These are phyloP conservation scores for Quercus lobata DNA, from an alignment of 331 rosid genomes.

Conservation along the genomic window DNA sequence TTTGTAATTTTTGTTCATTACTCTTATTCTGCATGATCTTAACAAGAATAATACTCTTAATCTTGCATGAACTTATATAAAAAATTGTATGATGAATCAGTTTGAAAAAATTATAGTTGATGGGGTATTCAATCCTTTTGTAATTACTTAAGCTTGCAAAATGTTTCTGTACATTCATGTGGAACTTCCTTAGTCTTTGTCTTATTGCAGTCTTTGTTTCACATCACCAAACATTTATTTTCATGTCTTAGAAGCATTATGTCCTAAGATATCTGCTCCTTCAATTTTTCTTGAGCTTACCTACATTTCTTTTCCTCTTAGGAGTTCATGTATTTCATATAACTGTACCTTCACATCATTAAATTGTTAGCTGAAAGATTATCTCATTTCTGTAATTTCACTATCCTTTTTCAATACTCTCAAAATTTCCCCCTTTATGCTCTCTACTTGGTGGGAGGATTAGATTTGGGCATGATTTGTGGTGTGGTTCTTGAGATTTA, in stretches of 20 bases:
- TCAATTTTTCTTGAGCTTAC: not conserved
- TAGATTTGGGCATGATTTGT: too few species aligned
- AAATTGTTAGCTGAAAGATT: too few species aligned
- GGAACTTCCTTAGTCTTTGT: not conserved
- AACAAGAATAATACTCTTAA: not conserved
- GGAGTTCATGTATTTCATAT: not conserved
- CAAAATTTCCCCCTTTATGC: not conserved
- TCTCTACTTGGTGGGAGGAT: not conserved
- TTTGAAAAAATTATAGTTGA: too few species aligned
- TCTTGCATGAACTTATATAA: not conserved
- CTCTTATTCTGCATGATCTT: not conserved
- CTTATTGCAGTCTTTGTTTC: not conserved
- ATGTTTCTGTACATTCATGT: not conserved
- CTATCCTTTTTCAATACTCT: not conserved
- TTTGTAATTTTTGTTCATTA: too few species aligned
- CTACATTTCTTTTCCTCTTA: not conserved
- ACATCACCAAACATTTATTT: not conserved
- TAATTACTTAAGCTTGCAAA: too few species aligned
- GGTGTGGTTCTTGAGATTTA: too few species aligned
- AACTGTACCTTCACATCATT: too few species aligned
- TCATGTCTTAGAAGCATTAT: not conserved
- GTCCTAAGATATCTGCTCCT: not conserved
- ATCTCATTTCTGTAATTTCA: not conserved
- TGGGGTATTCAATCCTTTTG: too few species aligned
- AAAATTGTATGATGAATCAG: too few species aligned